Evolutionary conservation across 805 yeast species (phyloP).

Genomic region (Debaryomyces castellii): DNA sequence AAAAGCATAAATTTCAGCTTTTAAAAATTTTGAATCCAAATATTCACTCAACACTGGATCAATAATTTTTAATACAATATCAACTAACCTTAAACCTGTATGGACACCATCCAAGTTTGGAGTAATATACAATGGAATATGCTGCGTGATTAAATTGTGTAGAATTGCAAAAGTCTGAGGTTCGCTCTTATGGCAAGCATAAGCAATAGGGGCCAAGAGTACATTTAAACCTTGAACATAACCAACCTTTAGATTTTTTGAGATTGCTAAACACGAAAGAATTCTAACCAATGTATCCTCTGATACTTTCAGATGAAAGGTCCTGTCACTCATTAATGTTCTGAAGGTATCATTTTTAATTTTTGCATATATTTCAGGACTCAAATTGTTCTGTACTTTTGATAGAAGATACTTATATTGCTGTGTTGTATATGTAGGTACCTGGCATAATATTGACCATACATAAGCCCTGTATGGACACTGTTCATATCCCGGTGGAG

Average conservation of each 20-base stretch:
- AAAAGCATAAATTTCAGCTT: slow-evolving; percentile 85
- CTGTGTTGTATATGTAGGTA: slow-evolving; percentile 56
- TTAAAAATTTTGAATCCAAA: slow-evolving; percentile 62
- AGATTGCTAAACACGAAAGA: slow-evolving; percentile 69
- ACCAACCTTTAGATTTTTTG: slow-evolving; percentile 30
- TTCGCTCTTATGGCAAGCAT: slow-evolving; percentile 67
- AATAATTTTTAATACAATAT: slow-evolving; percentile 63
- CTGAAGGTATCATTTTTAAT: slow-evolving; percentile 84
- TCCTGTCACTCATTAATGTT: slow-evolving; percentile 72
- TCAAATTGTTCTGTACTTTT: slow-evolving; percentile 46
- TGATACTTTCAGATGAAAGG: slow-evolving; percentile 63
- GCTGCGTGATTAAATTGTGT: slow-evolving; percentile 55
- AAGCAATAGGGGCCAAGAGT: slow-evolving; percentile 78
- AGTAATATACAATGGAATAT: slow-evolving; percentile 76
- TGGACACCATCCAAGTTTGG: slow-evolving; percentile 81
- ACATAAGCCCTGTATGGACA: slow-evolving; percentile 73
- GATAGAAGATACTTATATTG: slow-evolving; percentile 53
- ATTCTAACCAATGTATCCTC: slow-evolving; percentile 69
- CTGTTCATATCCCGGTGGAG: slow-evolving; percentile 46
- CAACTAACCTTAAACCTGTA: slow-evolving; percentile 73
- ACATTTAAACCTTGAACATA: slow-evolving; percentile 96
- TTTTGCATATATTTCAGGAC: slow-evolving; percentile 58
- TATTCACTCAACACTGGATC: slow-evolving; percentile 68
- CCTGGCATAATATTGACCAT: slow-evolving; percentile 76
- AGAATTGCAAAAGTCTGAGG: slow-evolving; percentile 81